Base-by-base conservation (phyloP, 2,329 filamentous ascomycete genomes). In the Talaromyces funiculosus region DNA sequence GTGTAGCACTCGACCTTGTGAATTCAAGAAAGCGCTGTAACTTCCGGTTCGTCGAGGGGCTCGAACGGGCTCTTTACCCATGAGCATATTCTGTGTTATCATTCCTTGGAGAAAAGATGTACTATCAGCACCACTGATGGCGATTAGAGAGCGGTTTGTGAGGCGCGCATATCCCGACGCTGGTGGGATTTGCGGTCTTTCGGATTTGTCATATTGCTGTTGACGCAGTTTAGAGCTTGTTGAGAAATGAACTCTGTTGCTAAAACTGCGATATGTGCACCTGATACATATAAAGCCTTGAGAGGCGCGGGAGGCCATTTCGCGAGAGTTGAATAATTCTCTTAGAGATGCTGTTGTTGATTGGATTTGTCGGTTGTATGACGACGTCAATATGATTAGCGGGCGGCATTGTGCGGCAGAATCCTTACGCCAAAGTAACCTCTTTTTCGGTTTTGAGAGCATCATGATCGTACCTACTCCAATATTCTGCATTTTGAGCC, bases 31-130 rank as follows among this genome's bases (percentile, higher is more conserved):
- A 0, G 87, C 90, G 6, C 88, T 82, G 75, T 96, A 97, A 72
- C 89, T 86, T 3, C 86, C 87, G 0, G 78, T 75, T 3, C 63
- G 69, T 58, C 67, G 68, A 57, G 69, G 65, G 42, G 64, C 69
- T 63, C 63, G 75, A 70, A 62, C 77, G 64, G 73, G 70, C 7
- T 77, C 72, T 51, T 73, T 74, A 14, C 68, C 68, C 0, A 82
- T 75, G 57, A 84, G 73, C 64, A 91, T 83, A 64, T 87, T 88
- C 64, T 88, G 84, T 0, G 93, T 96, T 64, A 94, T 84, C 60
- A 96, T 84, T 58, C 93, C 92, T 73, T 97, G 92, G 2, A 99
- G 83, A 75, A 92, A 97, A 66, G 88, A 88, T 51, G 88, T 83
- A 33, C 91, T 86, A 69, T 97, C 93, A 3, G 81, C 81, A 2